Conservation (phyloP, 257 asterid genomes). For the Nicotiana knightiana region DNA sequence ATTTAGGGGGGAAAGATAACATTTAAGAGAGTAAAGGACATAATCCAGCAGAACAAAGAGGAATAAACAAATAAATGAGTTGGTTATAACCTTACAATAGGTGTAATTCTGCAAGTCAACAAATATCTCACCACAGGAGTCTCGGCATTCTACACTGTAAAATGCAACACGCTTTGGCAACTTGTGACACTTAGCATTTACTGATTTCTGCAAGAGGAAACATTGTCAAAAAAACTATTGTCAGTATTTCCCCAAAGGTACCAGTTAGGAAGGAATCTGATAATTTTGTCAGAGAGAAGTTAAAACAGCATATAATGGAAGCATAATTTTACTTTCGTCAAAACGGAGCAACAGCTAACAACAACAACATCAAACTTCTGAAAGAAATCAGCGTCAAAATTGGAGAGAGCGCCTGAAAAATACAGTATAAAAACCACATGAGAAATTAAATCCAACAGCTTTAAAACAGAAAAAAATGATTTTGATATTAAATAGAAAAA, state of each 20-base stretch:
- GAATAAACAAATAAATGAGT: not conserved
- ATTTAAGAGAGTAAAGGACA: slow-evolving; percentile 7
- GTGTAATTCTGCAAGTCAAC: slow-evolving; percentile 83
- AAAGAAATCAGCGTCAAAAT: slow-evolving; percentile 35
- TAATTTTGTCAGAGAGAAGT: not conserved
- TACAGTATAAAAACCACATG: not conserved
- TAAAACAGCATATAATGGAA: not conserved
- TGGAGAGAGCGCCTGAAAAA: slow-evolving; percentile 34
- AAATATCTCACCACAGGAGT: slow-evolving; percentile 91
- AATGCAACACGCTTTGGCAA: slow-evolving; percentile 66
- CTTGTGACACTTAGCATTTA: slow-evolving; percentile 87
- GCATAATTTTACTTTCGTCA: slow-evolving; percentile 25
- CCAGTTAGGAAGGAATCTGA: not conserved
- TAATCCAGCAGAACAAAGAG: not conserved
- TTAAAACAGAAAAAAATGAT: not conserved
- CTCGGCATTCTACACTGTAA: slow-evolving; percentile 90
- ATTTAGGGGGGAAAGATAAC: not conserved
- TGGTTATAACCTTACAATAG: slow-evolving; percentile 66
- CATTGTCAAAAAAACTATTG: not conserved
- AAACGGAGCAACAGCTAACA: slow-evolving; percentile 30
- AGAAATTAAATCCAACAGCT: slow-evolving; percentile 2
- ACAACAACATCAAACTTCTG: slow-evolving; percentile 35
- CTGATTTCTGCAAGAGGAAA: slow-evolving; percentile 52
- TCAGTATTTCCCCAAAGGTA: not conserved
- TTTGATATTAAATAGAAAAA: not conserved